Evolutionary conservation across 129 eudicot genomes (phyloP).

Genomic region (Kitagawia praeruptora): DNA sequence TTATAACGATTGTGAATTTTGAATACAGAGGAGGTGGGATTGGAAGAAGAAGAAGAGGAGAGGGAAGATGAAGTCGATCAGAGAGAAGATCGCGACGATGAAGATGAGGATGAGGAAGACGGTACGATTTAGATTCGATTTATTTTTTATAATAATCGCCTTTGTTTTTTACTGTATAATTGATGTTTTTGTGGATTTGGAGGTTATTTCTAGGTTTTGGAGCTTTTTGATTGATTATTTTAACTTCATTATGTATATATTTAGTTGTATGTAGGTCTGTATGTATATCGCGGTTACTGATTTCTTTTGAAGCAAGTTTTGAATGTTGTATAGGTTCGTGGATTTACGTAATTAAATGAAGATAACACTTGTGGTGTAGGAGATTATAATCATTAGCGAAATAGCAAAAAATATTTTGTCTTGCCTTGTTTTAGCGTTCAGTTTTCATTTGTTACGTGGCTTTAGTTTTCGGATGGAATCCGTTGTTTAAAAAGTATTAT

Average conservation of each 20-base stretch:
- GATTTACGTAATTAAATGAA: too few species aligned
- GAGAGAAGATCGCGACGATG: slow-evolving; percentile 27
- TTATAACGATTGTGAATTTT: background rate
- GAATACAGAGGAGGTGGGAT: slow-evolving; percentile 1
- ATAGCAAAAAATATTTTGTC: background rate
- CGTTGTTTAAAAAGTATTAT: background rate
- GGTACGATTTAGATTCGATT: slow-evolving; percentile 20
- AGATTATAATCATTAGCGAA: background rate
- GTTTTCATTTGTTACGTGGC: background rate
- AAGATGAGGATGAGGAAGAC: slow-evolving; percentile 32
- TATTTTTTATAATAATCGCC: background rate
- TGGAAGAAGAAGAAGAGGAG: slow-evolving; percentile 9
- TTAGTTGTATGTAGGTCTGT: background rate
- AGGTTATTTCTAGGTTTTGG: background rate
- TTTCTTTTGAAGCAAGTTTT: too few species aligned
- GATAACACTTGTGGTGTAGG: background rate
- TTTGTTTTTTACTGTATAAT: background rate
- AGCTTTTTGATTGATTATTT: background rate
- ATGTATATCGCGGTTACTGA: background rate
- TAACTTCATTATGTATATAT: background rate
- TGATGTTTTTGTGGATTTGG: background rate
- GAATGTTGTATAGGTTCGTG: background rate
- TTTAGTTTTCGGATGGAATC: background rate
- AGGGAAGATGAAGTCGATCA: slow-evolving; percentile 21
- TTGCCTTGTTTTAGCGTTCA: too few species aligned